Base-by-base conservation (phyloP, 768 basidiomycete genomes). In the Naganishia friedmannii region DNA sequence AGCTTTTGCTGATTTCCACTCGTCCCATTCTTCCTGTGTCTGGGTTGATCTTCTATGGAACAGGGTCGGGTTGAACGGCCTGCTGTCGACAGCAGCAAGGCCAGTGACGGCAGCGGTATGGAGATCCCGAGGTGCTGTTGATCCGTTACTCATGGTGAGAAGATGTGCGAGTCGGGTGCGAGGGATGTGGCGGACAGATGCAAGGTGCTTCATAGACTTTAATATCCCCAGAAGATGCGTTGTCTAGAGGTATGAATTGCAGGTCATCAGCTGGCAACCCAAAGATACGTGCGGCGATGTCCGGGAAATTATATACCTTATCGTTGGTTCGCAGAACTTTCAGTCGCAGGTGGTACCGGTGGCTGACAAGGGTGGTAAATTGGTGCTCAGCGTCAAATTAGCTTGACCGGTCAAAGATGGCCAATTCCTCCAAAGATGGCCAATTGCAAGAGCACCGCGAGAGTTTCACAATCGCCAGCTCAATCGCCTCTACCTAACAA, bases 31-130 rank as follows among this genome's bases (percentile, higher is more conserved):
- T 23, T n/a, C 42, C 21, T 42, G n/a, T 13, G 39, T 23, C 19
- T 45, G 60, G 1, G 39, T 29, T 34, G 39, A 15, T 26, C 42
- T 45, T 26, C 60, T 42, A 15, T 42, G 42, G 42, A 63, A 63
- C 2, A 63, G 15, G 26, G 60, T 42, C 8, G 60, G 60, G 39
- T 63, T 63, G 60, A 63, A 63, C 17, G 60, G 37, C 21, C 32
- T 34, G 17, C 60, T 63, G 6, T 29, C 42, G 2, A 28, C 60
- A 2, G 39, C 37, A 45, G 37, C 39, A 13, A 63, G 60, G 60
- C 28, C 23, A 21, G 1, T 17, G n/a, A 26, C 39, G 17, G 21
- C 17, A 26, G 60, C 26, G 13, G 42, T 42, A 8, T 45, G 60
- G 26, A 42, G 39, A 13, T 63, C 48, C 6, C 48, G 48, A 51